Percentiles rank a stretch among this genome's conserved stretches.
These are phyloP conservation scores for Podospora didyma DNA, from an alignment of 495 filamentous ascomycete genomes.

Conservation along the genomic window DNA sequence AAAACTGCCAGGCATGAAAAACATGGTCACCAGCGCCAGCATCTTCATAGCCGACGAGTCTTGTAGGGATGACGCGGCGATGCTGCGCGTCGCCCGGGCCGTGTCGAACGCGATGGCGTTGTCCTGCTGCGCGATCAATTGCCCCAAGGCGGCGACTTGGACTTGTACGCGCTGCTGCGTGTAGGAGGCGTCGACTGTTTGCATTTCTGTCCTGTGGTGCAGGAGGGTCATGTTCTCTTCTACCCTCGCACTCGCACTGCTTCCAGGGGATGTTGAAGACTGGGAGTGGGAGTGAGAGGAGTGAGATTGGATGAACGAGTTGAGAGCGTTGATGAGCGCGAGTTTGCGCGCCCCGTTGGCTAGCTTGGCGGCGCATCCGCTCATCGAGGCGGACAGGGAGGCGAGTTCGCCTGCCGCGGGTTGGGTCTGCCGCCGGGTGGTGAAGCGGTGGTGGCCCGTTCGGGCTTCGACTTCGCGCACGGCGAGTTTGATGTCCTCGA, in stretches of 20 bases:
- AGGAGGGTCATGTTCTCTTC: conserved; percentile 7
- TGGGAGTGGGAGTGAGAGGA: not conserved
- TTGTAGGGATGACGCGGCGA: conserved; percentile 38
- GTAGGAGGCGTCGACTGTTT: conserved; percentile 24
- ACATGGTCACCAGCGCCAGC: conserved; percentile 51
- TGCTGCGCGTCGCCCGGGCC: conserved; percentile 25
- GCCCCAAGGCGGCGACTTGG: conserved; percentile 27
- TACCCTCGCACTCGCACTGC: not conserved
- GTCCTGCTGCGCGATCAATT: conserved; percentile 30
- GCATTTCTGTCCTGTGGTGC: conserved; percentile 20
- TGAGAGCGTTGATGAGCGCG: conserved; percentile 20
- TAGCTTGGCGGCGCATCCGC: conserved; percentile 27
- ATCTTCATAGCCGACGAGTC: conserved; percentile 51
- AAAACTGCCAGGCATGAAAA: conserved; percentile 51
- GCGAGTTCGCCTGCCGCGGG: conserved; percentile 27
- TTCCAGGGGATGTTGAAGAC: not conserved
- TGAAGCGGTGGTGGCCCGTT: conserved; percentile 26
- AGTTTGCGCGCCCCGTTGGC: conserved; percentile 26
- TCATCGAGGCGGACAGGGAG: conserved; percentile 22
- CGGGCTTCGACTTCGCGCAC: conserved; percentile 25
- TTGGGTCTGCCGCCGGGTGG: conserved; percentile 17
- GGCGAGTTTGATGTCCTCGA: conserved; percentile 23
- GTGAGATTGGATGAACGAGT: conserved; percentile 20
- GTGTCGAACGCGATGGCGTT: conserved; percentile 27
- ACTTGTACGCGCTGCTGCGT: conserved; percentile 29